Evolutionary conservation across 164 flowering plant species (phyloP), one percentile per base, ranked within the genome.

Genomic region (Berberis thunbergii): DNA sequence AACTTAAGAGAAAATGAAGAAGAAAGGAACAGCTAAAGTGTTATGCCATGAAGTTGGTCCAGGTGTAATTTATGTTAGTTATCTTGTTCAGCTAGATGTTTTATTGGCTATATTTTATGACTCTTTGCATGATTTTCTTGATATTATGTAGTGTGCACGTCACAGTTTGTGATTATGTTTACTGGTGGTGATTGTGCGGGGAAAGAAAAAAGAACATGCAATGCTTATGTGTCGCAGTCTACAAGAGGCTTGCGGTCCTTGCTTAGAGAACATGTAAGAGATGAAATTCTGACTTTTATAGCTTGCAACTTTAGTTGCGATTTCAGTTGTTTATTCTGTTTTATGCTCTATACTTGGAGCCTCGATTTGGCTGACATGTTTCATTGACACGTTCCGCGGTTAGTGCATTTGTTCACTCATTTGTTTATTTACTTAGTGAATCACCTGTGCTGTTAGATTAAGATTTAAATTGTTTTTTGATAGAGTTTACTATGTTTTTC

Each of bases 111-210:
- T 4, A 50, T 8, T 7, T n/a, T 7, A 7, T 52, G n/a, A 52
- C 11, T 52, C 54, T 4, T 8, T 46, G 4, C 2, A 40, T 6
- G 1, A 69, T 64, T 55, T 39, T 6, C 6, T 57, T 64, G 64
- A 43, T 43, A 43, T 40, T 43, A 66, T 81, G 43, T 69, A 95
- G 99, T 91, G 3, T 88, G 88, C 67, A 86, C 88, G 65, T 70
- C 85, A 64, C 85, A 86, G 66, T 91, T 95, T 78, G 91, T 95
- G 76, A 92, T 83, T 55, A 79, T 91, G 92, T 95, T 95, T 59
- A 75, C 80, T 65, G 81, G 75, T 56, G 67, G 69, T 67, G 67
- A 74, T 64, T 72, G 68, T 56, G 45, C 53, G 12, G 84, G 77
- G 55, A 71, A 61, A 55, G 61, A 39, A 64, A 85, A 78, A 69